Conservation (phyloP, 2,329 filamentous ascomycete genomes). For the Clonostachys byssicola region DNA sequence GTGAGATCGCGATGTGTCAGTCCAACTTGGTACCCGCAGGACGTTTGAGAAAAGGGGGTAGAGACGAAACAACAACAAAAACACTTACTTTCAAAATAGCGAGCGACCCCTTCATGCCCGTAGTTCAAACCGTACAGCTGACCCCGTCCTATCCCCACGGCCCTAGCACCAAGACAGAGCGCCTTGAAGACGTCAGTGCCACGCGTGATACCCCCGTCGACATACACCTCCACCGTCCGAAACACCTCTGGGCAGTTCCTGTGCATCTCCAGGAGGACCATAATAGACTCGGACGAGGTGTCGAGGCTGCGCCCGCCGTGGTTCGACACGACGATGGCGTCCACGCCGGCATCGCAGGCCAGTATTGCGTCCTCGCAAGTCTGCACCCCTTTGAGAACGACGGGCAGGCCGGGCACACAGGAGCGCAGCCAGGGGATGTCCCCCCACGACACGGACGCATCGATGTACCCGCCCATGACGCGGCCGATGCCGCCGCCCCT, state of each 20-base stretch:
- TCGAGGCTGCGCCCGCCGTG: constrained; percentile 61
- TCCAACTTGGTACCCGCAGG: no score
- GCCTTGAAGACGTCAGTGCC: constrained; percentile 67
- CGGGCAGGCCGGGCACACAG: constrained; percentile 40
- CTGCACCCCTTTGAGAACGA: constrained; percentile 70
- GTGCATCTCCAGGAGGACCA: constrained; percentile 55
- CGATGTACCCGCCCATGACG: constrained; percentile 53
- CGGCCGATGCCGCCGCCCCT: constrained; percentile 52
- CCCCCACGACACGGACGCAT: constrained; percentile 54
- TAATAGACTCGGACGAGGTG: constrained; percentile 12
- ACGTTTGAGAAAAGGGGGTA: neutral
- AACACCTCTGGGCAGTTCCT: constrained; percentile 58
- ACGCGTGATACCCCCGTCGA: constrained; percentile 61
- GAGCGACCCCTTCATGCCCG: constrained; percentile 52
- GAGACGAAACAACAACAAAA: neutral
- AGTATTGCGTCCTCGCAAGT: constrained; percentile 57
- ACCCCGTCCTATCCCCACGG: constrained; percentile 58
- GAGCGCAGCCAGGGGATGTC: constrained; percentile 59
- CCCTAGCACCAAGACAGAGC: constrained; percentile 58
- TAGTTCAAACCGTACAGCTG: constrained; percentile 59
- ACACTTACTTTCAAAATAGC: constrained; percentile 46
- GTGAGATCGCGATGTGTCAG: neutral
- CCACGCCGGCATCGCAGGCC: constrained; percentile 54
- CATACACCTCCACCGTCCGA: constrained; percentile 52
- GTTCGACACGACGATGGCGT: constrained; percentile 67